Percentiles rank a stretch among this genome's conserved stretches.
Evolutionary conservation across 305 asterid genomes (phyloP).

Genomic region (Fraxinus sp.): DNA sequence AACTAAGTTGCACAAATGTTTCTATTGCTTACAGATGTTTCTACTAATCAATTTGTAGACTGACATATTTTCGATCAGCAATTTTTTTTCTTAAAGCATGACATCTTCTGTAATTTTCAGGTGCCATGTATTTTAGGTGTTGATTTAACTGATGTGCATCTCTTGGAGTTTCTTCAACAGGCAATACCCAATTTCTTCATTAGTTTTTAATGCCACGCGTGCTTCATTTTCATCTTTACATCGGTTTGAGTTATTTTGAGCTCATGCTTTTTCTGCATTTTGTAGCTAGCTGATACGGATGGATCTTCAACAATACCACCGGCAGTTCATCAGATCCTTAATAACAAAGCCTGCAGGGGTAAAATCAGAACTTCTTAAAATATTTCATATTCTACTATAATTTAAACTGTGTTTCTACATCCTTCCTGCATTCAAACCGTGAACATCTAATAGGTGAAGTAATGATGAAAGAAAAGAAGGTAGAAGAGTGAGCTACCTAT

Average conservation of each 20-base stretch:
- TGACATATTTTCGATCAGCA: neutral
- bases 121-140: slow-evolving; percentile 90
- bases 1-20: neutral
- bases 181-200: slow-evolving; percentile 31
- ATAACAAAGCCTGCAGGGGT: slow-evolving; percentile 97
- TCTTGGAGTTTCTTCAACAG: slow-evolving; percentile 89
- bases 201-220: neutral
- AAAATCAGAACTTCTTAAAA: slow-evolving; percentile 21
- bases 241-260: slow-evolving; percentile 14
- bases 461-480: neutral
- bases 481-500: neutral
- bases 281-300: slow-evolving; percentile 89
- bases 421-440: neutral
- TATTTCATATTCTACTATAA: neutral
- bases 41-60: neutral
- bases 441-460: slow-evolving; percentile 1
- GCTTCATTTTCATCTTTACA: neutral
- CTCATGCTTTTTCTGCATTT: slow-evolving; percentile 21
- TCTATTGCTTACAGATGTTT: neutral
- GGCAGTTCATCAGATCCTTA: slow-evolving; percentile 72
- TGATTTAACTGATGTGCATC: slow-evolving; percentile 69
- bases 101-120: slow-evolving; percentile 40
- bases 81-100: neutral
- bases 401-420: neutral
- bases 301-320: slow-evolving; percentile 92